These are phyloP conservation scores for Ocimum tenuiflorum DNA, from an alignment of 257 asterid species.

Conservation along the genomic window DNA sequence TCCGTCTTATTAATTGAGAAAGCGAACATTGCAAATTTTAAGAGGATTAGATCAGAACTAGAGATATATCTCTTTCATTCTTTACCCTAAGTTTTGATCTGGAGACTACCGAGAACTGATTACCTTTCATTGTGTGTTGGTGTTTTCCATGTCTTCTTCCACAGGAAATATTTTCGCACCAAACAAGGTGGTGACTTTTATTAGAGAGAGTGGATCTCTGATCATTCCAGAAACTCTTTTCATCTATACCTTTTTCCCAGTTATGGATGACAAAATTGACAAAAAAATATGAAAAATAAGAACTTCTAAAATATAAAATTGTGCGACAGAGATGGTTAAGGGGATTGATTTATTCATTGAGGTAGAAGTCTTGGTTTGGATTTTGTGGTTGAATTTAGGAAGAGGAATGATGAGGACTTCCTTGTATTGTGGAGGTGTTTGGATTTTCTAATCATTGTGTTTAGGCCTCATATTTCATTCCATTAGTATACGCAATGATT, in stretches of 20 bases:
- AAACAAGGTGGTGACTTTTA: conserved; percentile 69
- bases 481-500: background rate
- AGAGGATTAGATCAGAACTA: conserved; percentile 4
- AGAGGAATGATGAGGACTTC: conserved; percentile 19
- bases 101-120: conserved; percentile 61
- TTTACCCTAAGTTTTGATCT: conserved; percentile 13
- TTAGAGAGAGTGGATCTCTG: conserved; percentile 46
- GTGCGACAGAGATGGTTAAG: background rate
- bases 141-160: conserved; percentile 47
- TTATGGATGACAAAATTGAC: background rate
- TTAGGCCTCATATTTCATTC: background rate
- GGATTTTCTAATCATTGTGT: background rate
- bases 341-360: background rate
- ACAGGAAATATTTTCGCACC: conserved; percentile 65
- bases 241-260: conserved; percentile 17
- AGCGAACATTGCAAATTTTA: background rate
- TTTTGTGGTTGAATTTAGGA: background rate
- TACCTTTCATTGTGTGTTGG: conserved; percentile 37
- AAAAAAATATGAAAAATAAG: background rate
- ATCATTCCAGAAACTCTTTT: conserved; percentile 32
- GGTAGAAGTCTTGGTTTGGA: background rate
- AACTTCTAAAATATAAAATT: background rate
- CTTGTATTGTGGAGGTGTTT: conserved; percentile 15
- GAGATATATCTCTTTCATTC: background rate
- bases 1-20: background rate